Percentiles rank a stretch among this genome's conserved stretches.
Evolutionary conservation across 805 yeast genomes (phyloP).

Genomic region (Ogataea sp.): DNA sequence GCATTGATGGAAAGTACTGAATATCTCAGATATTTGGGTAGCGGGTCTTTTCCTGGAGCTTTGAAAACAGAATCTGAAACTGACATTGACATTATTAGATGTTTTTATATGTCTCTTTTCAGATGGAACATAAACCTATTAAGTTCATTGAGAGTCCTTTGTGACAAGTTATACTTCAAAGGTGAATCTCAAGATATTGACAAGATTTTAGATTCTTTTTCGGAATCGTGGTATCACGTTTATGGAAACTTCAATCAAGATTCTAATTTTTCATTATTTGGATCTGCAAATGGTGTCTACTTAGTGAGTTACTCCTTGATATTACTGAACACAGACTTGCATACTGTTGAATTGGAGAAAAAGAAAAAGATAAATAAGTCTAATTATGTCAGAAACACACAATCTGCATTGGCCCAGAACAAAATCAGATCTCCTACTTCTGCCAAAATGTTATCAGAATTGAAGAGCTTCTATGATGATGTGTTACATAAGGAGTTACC

Average conservation of each 20-base stretch:
- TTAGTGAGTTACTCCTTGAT: constrained; percentile 65
- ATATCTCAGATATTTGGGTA: constrained; percentile 18
- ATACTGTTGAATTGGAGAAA: constrained; percentile 39
- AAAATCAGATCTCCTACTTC: constrained; percentile 10
- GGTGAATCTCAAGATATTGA: constrained; percentile 84
- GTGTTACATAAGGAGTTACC: constrained; percentile 26
- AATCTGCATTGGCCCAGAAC: constrained; percentile 33
- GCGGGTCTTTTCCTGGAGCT: constrained; percentile 8
- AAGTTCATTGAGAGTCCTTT: constrained; percentile 48
- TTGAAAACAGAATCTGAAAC: constrained; percentile 9
- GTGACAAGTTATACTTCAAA: constrained; percentile 59
- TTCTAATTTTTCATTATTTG: constrained; percentile 23
- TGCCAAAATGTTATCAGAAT: constrained; percentile 28
- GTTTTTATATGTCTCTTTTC: constrained; percentile 38
- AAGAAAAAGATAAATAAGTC: constrained; percentile 29
- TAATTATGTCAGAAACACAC: constrained; percentile 42
- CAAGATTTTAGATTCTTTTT: constrained; percentile 59
- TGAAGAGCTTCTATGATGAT: constrained; percentile 36
- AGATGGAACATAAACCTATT: constrained; percentile 43
- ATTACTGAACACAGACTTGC: constrained; percentile 70
- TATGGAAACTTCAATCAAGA: constrained; percentile 29
- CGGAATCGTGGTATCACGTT: constrained; percentile 55
- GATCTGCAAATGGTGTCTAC: constrained; percentile 52
- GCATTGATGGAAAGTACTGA: constrained; percentile 12
- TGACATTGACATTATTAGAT: constrained; percentile 33